Conservation (phyloP, 2,329 filamentous ascomycete genomes). For the Chrysosporium keratinophilum region DNA sequence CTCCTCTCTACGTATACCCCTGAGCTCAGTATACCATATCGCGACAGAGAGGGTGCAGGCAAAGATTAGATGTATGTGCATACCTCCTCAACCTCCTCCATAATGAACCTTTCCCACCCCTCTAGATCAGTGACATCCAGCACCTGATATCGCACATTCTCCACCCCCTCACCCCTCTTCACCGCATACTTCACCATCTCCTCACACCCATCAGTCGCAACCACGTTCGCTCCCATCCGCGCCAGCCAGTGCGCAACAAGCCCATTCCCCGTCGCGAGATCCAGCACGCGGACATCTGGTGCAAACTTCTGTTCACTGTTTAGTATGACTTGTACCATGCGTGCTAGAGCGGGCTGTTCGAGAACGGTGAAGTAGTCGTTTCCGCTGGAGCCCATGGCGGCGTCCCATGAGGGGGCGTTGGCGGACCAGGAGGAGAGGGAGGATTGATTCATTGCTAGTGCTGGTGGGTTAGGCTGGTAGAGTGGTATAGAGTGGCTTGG, state of each 20-base stretch:
- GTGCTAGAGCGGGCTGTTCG: conserved; percentile 34
- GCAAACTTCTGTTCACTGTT: conserved; percentile 16
- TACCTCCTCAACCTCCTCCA: conserved; percentile 10
- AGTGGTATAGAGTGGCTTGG: too few relatives aligned
- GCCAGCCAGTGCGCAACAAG: conserved; percentile 40
- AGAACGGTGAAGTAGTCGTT: conserved; percentile 40
- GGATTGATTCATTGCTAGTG: neutral
- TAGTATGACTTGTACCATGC: conserved; percentile 25
- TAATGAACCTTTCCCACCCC: conserved; percentile 25
- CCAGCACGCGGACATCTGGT: conserved; percentile 27
- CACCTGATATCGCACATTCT: conserved; percentile 25
- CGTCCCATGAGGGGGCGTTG: conserved; percentile 39
- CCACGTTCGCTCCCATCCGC: conserved; percentile 28
- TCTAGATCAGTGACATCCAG: conserved; percentile 34
- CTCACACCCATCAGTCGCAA: conserved; percentile 39
- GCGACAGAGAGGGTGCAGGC: too few relatives aligned
- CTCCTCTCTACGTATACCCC: conserved; percentile 20
- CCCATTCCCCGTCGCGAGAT: conserved; percentile 44
- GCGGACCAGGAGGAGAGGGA: conserved; percentile 29
- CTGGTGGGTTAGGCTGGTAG: neutral
- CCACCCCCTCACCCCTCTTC: conserved; percentile 13
- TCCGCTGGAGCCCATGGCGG: conserved; percentile 30
- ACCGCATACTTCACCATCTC: conserved; percentile 35
- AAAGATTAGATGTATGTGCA: too few relatives aligned
- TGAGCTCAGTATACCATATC: neutral